Evolutionary conservation across 306 rosid species (phyloP), one percentile per base, ranked within the genome.

Genomic region (Dryas drummondii): DNA sequence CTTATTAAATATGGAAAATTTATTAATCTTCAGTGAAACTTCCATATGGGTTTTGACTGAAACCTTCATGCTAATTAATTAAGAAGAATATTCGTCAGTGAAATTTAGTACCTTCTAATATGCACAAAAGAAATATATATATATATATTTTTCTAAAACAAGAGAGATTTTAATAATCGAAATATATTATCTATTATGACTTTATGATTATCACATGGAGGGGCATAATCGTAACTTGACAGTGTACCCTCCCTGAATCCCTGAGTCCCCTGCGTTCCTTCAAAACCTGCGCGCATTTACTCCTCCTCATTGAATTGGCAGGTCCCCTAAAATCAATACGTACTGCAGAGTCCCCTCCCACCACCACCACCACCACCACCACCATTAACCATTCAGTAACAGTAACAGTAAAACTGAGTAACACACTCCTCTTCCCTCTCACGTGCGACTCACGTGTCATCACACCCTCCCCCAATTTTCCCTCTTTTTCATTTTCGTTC

Each of bases 241-340:
- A 32, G 37, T 32, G 37, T 32, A 32, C 37, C 37, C 37, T 32
- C 37, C 37, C 37, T 32, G 37, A 32, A 47, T 26, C 4, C 42
- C 69, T 32, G 37, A 32, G 47, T 26, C 4, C 42, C 69, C 26
- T 53, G 14, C 46, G 41, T n/a, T 0, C 27, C 37, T 9, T 11
- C 49, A 51, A 45, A 62, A 50, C 66, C 74, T 16, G 67, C 73
- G 49, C 66, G 57, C 79, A 66, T 67, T 76, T 54, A 76, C 69
- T 48, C 58, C 6, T 19, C 22, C 47, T 46, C 57, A 57, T 68
- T 32, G 37, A 32, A 32, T 32, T 32, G 37, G 37, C 37, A 32
- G 37, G 37, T 32, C 37, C 17, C 44, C 26, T n/a, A 14, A 42
- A 63, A 15, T 37, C 61, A 69, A 52, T 50, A 9, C 27, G 37